Base-by-base conservation (phyloP, 331 rosid genomes). In the Cydonia oblonga region DNA sequence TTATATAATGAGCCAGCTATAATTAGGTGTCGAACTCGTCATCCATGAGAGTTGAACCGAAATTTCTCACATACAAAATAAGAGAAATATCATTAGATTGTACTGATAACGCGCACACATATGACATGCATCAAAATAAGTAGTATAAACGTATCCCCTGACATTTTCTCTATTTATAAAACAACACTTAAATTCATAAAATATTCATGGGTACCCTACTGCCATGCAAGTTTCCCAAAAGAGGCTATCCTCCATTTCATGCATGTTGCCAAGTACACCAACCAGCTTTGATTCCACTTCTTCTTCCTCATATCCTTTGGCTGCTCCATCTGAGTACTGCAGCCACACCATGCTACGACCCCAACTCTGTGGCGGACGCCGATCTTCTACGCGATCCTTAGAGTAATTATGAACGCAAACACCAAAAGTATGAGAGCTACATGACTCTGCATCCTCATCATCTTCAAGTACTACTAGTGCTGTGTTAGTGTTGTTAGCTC, bases 181-280 rank as follows among this genome's bases (percentile, higher is more conserved):
- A 9, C 1, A 15, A 28, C 32, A n/a, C 68, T 64, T 19, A 33
- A 49, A 49, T 49, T 49, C 18, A 14, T 15, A 44, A 58, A 11
- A 9, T 10, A 23, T 58, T 79, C 71, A 79, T 2, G 91, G 89
- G 49, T 89, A 86, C 65, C 91, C 95, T 11, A 69, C 85, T 7
- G 71, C 89, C 67, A 89, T 84, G 76, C 91, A 89, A 12, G 79
- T 81, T 71, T 86, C 89, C 95, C 95, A 89, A 64, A 86, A 89
- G 64, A 84, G 44, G 71, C 80, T 84, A 9, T 89, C 95, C 76
- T 81, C 91, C 75, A 83, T 77, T 70, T 84, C 87, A 68, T 74
- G 67, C 71, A 72, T 61, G 13, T 30, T 62, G 51, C 81, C 7
- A 13, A 15, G 54, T 49, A 35, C 30, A 28, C 40, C 52, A 66